Conservation (phyloP, 1,139 yeast genomes). For the Yamadazyma friedrichii region DNA sequence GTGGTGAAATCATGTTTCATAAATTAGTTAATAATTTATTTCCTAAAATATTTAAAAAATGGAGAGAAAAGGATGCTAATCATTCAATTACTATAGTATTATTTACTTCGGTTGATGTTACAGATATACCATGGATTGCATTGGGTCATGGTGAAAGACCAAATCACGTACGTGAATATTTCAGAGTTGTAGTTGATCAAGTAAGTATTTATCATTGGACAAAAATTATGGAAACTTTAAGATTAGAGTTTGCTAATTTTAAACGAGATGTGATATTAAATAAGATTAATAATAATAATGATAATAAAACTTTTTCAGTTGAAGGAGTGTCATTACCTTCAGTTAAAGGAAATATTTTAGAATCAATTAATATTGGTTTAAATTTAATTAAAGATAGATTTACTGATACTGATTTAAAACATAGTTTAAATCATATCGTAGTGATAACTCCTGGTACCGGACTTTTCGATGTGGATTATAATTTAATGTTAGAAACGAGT, state of each 20-base stretch:
- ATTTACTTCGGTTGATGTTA: conserved; percentile 76
- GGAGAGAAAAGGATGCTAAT: conserved; percentile 85
- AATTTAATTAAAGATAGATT: conserved; percentile 79
- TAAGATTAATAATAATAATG: conserved; percentile 18
- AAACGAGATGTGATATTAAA: conserved; percentile 66
- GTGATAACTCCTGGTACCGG: conserved; percentile 93
- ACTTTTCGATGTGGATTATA: conserved; percentile 85
- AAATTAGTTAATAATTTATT: conserved; percentile 86
- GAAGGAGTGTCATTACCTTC: conserved; percentile 75
- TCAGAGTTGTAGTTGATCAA: conserved; percentile 93
- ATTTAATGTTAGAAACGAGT: conserved; percentile 71
- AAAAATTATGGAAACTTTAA: conserved; percentile 81
- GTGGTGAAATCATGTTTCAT: conserved; percentile 91
- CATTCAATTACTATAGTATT: conserved; percentile 89
- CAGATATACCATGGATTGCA: conserved; percentile 53
- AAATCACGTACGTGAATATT: conserved; percentile 70
- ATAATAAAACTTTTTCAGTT: conserved; percentile 25
- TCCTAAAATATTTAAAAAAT: conserved; percentile 83
- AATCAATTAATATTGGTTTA: conserved; percentile 82
- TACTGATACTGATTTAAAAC: conserved; percentile 80
- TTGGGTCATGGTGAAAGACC: conserved; percentile 74
- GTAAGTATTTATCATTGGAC: conserved; percentile 87
- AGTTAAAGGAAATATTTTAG: conserved; percentile 84
- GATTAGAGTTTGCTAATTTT: conserved; percentile 83
- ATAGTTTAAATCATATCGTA: conserved; percentile 82